Base-by-base conservation (phyloP, 805 yeast genomes). In the Kuraishia hungarica region DNA sequence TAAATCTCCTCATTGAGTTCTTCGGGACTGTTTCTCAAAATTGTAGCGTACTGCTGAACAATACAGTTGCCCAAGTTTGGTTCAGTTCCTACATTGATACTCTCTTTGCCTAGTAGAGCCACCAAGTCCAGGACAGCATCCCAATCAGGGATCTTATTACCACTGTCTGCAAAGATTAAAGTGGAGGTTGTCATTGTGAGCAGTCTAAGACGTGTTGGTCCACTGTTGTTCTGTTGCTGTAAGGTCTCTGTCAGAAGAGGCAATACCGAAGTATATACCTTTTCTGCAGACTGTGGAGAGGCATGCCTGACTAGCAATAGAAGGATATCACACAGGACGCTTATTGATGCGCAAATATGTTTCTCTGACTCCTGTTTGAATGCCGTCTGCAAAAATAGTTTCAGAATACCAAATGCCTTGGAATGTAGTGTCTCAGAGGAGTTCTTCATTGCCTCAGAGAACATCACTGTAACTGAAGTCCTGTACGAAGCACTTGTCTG, bases 371-470 rank as follows among this genome's bases (percentile, higher is more conserved):
- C 51, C 21, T 20, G 51, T 24, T 20, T 21, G 20, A 13, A 21
- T 10, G 35, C 51, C 28, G 19, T 23, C 51, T n/a, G 35, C 19
- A 49, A 11, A 10, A 75, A 60, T 1, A 72, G 70, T 2, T 73
- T 68, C 49, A 88, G 64, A 5, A 89, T 81, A 0, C 69, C 54
- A 1, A 74, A 65, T 0, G 91, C 73, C 64, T 83, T 89, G 1
- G 97, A 87, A 66, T 93, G 96, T 57, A 92, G 74, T 0, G 87
- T 76, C 4, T 81, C 86, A 15, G 79, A 79, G 0, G 96, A 83
- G 50, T 89, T 83, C 59, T 80, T 84, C 66, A 92, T 73, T 0
- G 97, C 73, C 64, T 89, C 96, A 2, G 90, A 74, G 64, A 83
- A 83, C 48, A 92, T 75, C 5, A 77, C 74, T 1, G 81, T 75